Evolutionary conservation across 495 filamentous ascomycete species (phyloP).

Genomic region (Neurospora tetraspora): DNA sequence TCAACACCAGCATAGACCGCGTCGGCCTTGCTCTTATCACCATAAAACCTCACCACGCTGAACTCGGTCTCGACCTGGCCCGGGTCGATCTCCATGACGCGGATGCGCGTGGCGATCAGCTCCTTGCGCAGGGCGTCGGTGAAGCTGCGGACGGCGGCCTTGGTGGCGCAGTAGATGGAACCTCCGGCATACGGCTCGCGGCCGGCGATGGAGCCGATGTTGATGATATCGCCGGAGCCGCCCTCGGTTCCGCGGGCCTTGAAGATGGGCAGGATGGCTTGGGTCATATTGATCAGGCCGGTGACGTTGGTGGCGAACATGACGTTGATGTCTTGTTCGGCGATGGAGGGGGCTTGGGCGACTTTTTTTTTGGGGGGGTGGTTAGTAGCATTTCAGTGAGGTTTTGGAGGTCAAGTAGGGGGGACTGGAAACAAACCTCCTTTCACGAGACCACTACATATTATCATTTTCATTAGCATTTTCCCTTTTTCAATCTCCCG

Average conservation of each 20-base stretch:
- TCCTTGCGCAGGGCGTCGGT: slow-evolving; percentile 85
- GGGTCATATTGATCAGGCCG: slow-evolving; percentile 94
- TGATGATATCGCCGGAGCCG: slow-evolving; percentile 88
- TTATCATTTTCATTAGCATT: neutral
- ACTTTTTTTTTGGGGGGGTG: slow-evolving; percentile 24
- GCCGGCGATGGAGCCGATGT: slow-evolving; percentile 91
- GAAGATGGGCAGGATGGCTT: slow-evolving; percentile 79
- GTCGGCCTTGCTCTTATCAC: slow-evolving; percentile 91
- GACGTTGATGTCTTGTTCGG: slow-evolving; percentile 67
- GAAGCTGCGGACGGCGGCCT: slow-evolving; percentile 84
- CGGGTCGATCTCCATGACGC: slow-evolving; percentile 88
- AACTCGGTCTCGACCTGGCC: slow-evolving; percentile 99
- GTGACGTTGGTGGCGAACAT: slow-evolving; percentile 94
- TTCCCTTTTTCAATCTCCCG: neutral
- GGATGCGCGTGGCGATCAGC: slow-evolving; percentile 73
- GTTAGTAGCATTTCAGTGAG: neutral
- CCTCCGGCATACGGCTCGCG: slow-evolving; percentile 85
- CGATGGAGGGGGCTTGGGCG: slow-evolving; percentile 77
- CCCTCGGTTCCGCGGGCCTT: slow-evolving; percentile 60
- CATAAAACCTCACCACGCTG: slow-evolving; percentile 83
- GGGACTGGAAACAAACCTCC: slow-evolving; percentile 17
- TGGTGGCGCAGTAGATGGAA: slow-evolving; percentile 93
- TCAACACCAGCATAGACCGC: slow-evolving; percentile 88
- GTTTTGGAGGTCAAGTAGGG: neutral
- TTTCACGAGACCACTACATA: slow-evolving; percentile 21